These are phyloP conservation scores for Xanthoconium separans DNA, from an alignment of 1,284 basidiomycete species.

Conservation along the genomic window DNA sequence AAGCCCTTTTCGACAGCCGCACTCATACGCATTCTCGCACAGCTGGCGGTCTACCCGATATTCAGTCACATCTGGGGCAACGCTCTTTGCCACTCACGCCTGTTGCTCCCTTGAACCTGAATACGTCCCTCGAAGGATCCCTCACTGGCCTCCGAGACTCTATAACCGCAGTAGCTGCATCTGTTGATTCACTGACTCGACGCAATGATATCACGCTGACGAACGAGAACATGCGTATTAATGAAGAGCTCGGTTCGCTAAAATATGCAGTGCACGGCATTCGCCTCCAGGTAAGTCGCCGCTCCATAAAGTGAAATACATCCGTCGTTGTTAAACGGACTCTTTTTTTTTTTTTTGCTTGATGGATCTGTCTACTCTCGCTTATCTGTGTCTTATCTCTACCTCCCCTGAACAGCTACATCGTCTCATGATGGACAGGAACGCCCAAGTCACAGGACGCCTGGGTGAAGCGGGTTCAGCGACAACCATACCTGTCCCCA, in stretches of 20 bases:
- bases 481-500: slow-evolving; percentile 19
- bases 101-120: slow-evolving; percentile 60
- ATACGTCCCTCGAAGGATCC: slow-evolving; percentile 58
- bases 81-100: slow-evolving; percentile 32
- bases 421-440: slow-evolving; percentile 66
- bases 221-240: slow-evolving; percentile 70
- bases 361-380: slow-evolving; percentile 10
- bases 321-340: slow-evolving; percentile 1
- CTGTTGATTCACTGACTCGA: slow-evolving; percentile 62
- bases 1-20: slow-evolving; percentile 19
- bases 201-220: slow-evolving; percentile 64
- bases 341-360: slow-evolving; percentile 8
- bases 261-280: slow-evolving; percentile 75
- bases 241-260: slow-evolving; percentile 75
- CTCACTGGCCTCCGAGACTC: slow-evolving; percentile 60
- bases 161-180: slow-evolving; percentile 55
- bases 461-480: slow-evolving; percentile 19
- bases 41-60: slow-evolving; percentile 19
- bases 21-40: slow-evolving; percentile 18
- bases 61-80: slow-evolving; percentile 24
- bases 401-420: slow-evolving; percentile 42
- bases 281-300: slow-evolving; percentile 66
- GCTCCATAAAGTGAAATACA: neutral
- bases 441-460: slow-evolving; percentile 51
- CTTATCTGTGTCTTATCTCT: slow-evolving; percentile 20